Percentiles rank a stretch among this genome's conserved stretches.
These are phyloP conservation scores for Claviceps maximensis DNA, from an alignment of 2,329 filamentous ascomycete genomes.

Conservation along the genomic window DNA sequence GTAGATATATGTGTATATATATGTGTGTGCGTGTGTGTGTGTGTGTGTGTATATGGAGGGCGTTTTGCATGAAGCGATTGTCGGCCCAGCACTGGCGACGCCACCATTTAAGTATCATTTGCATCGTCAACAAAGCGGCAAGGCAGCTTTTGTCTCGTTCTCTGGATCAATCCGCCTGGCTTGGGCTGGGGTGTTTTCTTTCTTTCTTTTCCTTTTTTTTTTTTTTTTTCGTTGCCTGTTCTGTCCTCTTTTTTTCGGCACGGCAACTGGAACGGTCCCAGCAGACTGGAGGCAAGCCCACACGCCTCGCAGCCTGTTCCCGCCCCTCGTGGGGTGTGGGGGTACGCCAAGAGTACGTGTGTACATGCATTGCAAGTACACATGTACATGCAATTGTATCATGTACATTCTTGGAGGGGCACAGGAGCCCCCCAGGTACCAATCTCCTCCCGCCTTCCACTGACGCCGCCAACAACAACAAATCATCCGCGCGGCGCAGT, in stretches of 20 bases:
- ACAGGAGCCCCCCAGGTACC: no score
- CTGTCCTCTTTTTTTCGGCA: conserved; percentile 4
- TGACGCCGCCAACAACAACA: no score
- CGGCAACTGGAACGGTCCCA: conserved; percentile 3
- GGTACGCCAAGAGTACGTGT: not conserved
- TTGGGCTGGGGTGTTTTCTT: not conserved
- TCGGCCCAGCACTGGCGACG: conserved; percentile 1
- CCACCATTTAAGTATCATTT: conserved; percentile 9
- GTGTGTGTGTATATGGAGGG: no score
- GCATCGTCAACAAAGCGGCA: not conserved
- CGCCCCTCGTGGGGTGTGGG: conserved; percentile 6
- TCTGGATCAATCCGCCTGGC: conserved; percentile 5
- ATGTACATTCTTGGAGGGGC: no score
- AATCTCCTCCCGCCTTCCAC: no score
- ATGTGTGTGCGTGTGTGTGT: no score
- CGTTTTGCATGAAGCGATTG: not conserved
- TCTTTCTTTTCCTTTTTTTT: not conserved
- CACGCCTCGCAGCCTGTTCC: conserved; percentile 9
- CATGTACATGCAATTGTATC: no score
- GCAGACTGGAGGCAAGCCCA: conserved; percentile 5
- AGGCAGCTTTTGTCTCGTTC: not conserved
- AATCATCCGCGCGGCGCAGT: no score
- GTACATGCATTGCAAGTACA: no score
- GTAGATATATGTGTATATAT: no score
- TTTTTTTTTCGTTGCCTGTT: no score